Conservation (phyloP, 768 basidiomycete genomes). For the Suillus luteus region DNA sequence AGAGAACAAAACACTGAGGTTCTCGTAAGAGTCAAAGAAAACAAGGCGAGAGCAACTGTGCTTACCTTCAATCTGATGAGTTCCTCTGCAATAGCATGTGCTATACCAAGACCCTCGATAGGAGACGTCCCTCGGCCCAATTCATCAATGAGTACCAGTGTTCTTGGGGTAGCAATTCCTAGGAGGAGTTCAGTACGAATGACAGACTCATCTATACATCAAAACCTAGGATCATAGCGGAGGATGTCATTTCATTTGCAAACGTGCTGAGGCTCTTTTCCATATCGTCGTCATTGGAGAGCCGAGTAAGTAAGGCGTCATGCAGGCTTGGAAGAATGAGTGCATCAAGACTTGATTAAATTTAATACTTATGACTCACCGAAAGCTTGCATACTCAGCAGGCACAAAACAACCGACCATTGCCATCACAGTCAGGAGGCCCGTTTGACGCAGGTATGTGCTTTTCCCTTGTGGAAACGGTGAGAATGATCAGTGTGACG, state of each 20-base stretch:
- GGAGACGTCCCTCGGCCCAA: conserved; percentile 92
- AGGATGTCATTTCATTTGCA: conserved; percentile 91
- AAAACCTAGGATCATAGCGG: conserved; percentile 86
- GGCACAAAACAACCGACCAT: conserved; percentile 93
- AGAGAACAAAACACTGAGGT: conserved; percentile 79
- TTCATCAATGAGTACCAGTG: conserved; percentile 89
- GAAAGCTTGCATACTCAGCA: conserved; percentile 90
- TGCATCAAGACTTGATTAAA: not conserved
- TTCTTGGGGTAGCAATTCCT: conserved; percentile 71
- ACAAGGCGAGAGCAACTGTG: conserved; percentile 7
- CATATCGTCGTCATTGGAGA: conserved; percentile 94
- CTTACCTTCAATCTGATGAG: conserved; percentile 71
- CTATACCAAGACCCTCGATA: conserved; percentile 77
- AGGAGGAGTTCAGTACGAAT: conserved; percentile 6
- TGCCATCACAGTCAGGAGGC: conserved; percentile 80
- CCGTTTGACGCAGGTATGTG: conserved; percentile 89
- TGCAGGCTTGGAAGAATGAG: conserved; percentile 56
- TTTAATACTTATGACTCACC: conserved; percentile 39
- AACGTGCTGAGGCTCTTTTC: conserved; percentile 93
- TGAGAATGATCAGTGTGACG: not conserved
- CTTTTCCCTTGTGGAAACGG: conserved; percentile 68
- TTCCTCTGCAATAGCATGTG: conserved; percentile 81
- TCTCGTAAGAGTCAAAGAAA: conserved; percentile 7
- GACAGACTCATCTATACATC: not conserved
- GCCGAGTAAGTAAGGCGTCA: conserved; percentile 78